Conservation (phyloP, 78 protist species). For the Dictyostelium capitatum region DNA sequence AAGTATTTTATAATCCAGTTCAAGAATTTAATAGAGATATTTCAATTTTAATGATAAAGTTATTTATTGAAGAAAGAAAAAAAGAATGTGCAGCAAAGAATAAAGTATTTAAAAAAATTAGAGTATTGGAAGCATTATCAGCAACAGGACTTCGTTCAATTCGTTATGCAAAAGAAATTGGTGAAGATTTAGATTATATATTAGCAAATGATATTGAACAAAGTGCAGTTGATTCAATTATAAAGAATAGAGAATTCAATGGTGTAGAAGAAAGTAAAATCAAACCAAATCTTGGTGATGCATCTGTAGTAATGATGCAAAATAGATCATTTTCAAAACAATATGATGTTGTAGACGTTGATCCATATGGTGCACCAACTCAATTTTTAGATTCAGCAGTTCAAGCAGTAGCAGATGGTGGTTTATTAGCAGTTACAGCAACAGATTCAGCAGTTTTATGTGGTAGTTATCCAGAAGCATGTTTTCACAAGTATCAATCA, state of each 20-base stretch:
- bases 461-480: slow-evolving; percentile 94
- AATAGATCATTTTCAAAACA: not conserved
- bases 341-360: slow-evolving; percentile 98
- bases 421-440: slow-evolving; percentile 97
- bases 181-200: slow-evolving; percentile 62
- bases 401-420: slow-evolving; percentile 94
- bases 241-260: slow-evolving; percentile 88
- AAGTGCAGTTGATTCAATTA: slow-evolving; percentile 93
- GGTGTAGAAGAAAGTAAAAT: slow-evolving; percentile 46
- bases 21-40: slow-evolving; percentile 98
- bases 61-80: slow-evolving; percentile 35
- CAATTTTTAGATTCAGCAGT: slow-evolving; percentile 98
- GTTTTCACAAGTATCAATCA: slow-evolving; percentile 95
- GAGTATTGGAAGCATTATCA: slow-evolving; percentile 97
- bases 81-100: slow-evolving; percentile 32
- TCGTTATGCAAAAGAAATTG: slow-evolving; percentile 93
- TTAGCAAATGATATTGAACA: slow-evolving; percentile 95
- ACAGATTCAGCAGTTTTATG: slow-evolving; percentile 97
- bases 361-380: slow-evolving; percentile 99
- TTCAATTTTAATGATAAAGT: slow-evolving; percentile 82
- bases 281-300: slow-evolving; percentile 85
- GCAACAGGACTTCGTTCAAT: slow-evolving; percentile 97
- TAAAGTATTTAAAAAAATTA: slow-evolving; percentile 61
- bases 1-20: slow-evolving; percentile 97
- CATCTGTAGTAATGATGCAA: slow-evolving; percentile 70